Evolutionary conservation across 352 stramenopile species (phyloP).

Genomic region (Chrysophaeum taylorii): DNA sequence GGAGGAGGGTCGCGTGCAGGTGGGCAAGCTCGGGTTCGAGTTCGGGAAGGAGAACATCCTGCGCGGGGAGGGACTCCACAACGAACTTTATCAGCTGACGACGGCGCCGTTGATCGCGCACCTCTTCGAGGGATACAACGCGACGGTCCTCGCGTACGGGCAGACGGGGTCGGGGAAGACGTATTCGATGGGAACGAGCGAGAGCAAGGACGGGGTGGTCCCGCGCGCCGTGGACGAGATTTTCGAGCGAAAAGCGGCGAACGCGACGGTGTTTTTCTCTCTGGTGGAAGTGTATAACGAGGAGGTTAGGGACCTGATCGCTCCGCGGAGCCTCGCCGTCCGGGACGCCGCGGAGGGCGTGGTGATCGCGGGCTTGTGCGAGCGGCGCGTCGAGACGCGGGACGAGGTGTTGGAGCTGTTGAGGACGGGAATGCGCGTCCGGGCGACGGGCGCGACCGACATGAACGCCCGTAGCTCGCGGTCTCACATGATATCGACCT

Average conservation of each 20-base stretch:
- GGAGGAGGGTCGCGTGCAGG: no score
- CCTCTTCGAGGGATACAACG: slow-evolving; percentile 84
- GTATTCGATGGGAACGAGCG: slow-evolving; percentile 71
- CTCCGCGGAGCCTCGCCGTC: slow-evolving; percentile 57
- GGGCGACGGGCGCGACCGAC: slow-evolving; percentile 81
- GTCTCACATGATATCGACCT: slow-evolving; percentile 89
- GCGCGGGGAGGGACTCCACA: no score
- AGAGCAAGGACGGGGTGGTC: neutral
- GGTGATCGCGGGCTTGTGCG: slow-evolving; percentile 74
- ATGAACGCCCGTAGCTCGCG: slow-evolving; percentile 92
- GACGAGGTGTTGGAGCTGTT: slow-evolving; percentile 48
- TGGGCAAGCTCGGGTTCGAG: no score
- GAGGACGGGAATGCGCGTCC: slow-evolving; percentile 40
- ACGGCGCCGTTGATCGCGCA: slow-evolving; percentile 59
- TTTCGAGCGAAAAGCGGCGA: neutral
- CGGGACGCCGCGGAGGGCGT: slow-evolving; percentile 73
- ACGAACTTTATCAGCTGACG: slow-evolving; percentile 43
- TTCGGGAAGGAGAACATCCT: no score
- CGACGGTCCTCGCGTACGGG: slow-evolving; percentile 83
- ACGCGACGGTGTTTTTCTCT: neutral
- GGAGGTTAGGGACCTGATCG: slow-evolving; percentile 86
- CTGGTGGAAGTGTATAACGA: slow-evolving; percentile 96
- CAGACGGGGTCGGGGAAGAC: slow-evolving; percentile 81
- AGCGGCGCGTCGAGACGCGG: slow-evolving; percentile 68
- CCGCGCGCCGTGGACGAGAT: neutral